Base-by-base conservation (phyloP, 805 yeast species). In the Myxozyma sirexii region DNA sequence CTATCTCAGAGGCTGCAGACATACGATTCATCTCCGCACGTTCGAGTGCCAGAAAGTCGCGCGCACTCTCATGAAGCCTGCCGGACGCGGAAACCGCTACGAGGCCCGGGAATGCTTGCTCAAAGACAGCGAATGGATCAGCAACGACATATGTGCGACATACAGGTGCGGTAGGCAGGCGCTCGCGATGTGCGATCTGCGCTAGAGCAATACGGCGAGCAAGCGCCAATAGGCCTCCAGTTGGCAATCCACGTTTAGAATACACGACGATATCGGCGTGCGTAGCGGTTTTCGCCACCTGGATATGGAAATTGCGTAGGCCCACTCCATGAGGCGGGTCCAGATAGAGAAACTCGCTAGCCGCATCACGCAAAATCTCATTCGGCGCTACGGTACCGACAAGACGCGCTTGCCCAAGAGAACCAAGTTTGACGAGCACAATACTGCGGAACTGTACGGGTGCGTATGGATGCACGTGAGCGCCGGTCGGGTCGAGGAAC, bases 291-390 rank as follows among this genome's bases (percentile, higher is more conserved):
- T 90, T 91, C n/a, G 90, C 81, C 19, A 85, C 87, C 74, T 93
- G 98, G 57, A 88, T 83, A 69, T 88, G 90, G 72, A 91, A 92
- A 70, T 92, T 89, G 63, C 97, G 80, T 56, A 91, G 79, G 2
- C 90, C 83, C 4, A 89, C 84, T 3, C 96, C 94, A 44, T 80
- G 77, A 57, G 79, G 82, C 15, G 91, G 93, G 66, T 87, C 92
- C 67, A 85, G 70, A 59, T 81, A 77, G 52, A 80, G 74, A 67
- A 88, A 86, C 7, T 52, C 62, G 4, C 41, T 44, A 5, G 49
- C 24, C 24, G 46, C 38, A 44, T 51, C 62, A 37, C 58, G 53
- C 29, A 64, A 50, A 37, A 67, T 54, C 47, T 67, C 68, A 5
- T 46, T 17, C 19, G 63, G 59, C 17, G 66, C 50, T 33, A 64